These are phyloP conservation scores for Thalassia testudinum DNA, from an alignment of 116 monocot genomes.

Conservation along the genomic window DNA sequence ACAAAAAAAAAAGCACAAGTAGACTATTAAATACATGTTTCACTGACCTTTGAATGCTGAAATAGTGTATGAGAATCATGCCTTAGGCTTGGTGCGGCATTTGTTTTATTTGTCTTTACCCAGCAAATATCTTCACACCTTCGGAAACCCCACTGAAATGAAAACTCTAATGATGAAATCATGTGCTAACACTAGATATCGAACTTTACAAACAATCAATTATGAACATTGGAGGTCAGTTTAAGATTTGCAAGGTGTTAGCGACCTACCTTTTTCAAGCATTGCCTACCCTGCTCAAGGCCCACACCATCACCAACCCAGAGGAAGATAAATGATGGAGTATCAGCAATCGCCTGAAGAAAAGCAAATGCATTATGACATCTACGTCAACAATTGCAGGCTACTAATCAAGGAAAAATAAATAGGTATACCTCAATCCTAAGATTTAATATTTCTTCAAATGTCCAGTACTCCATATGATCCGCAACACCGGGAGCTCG, in stretches of 20 bases:
- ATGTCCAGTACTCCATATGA: slow-evolving; percentile 82
- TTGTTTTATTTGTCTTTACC: slow-evolving; percentile 96
- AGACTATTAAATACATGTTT: too few species aligned
- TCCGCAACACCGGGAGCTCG: slow-evolving; percentile 93
- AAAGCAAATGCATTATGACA: too few species aligned
- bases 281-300: slow-evolving; percentile 88
- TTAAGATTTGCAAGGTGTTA: neutral
- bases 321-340: slow-evolving; percentile 95
- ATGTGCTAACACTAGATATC: too few species aligned
- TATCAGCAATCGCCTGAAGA: slow-evolving; percentile 88
- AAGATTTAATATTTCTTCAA: slow-evolving; percentile 89
- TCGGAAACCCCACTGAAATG: slow-evolving; percentile 96
- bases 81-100: slow-evolving; percentile 68
- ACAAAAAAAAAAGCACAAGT: too few species aligned
- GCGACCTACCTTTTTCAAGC: slow-evolving; percentile 79
- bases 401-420: too few species aligned
- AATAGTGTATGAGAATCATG: slow-evolving; percentile 95
- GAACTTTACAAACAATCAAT: too few species aligned
- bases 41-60: slow-evolving; percentile 89
- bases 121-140: slow-evolving; percentile 99
- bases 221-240: too few species aligned
- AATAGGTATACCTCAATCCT: slow-evolving; percentile 70
- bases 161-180: too few species aligned
- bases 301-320: slow-evolving; percentile 99
- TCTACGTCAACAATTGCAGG: too few species aligned